These are phyloP conservation scores for Thraustotheca clavata DNA, from an alignment of 352 stramenopile genomes.

Conservation along the genomic window DNA sequence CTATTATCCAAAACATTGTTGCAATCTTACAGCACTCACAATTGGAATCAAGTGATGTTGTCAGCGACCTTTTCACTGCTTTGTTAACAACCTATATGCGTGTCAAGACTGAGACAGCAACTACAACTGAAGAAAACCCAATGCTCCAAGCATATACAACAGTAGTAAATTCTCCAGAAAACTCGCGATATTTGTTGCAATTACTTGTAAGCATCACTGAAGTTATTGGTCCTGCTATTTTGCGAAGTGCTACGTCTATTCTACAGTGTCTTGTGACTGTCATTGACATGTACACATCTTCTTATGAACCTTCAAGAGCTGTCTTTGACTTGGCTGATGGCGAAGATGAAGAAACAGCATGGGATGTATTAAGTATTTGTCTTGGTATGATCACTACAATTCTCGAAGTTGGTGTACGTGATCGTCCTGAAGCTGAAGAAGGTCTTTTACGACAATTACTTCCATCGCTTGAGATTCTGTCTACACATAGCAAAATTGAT, in stretches of 20 bases:
- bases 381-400: slow-evolving; percentile 73
- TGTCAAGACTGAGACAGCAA: slow-evolving; percentile 27
- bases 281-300: slow-evolving; percentile 44
- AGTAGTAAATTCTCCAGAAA: slow-evolving; percentile 26
- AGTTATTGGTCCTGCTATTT: slow-evolving; percentile 54
- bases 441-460: slow-evolving; percentile 47
- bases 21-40: slow-evolving; percentile 53
- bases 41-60: slow-evolving; percentile 49
- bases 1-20: slow-evolving; percentile 30
- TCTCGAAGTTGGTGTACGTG: slow-evolving; percentile 47
- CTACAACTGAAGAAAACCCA: background rate
- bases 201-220: slow-evolving; percentile 67
- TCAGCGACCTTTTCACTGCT: slow-evolving; percentile 66
- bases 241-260: slow-evolving; percentile 54
- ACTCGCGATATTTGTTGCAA: slow-evolving; percentile 31
- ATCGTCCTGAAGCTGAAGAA: slow-evolving; percentile 46
- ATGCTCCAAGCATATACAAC: background rate
- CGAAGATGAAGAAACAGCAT: slow-evolving; percentile 40
- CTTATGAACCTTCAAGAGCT: slow-evolving; percentile 8
- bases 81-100: slow-evolving; percentile 73
- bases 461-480: slow-evolving; percentile 51
- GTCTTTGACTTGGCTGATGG: background rate
- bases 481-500: slow-evolving; percentile 39
- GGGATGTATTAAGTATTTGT: slow-evolving; percentile 71
- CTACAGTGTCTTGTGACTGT: slow-evolving; percentile 66